Evolutionary conservation across 306 rosid species (phyloP).

Genomic region (Parietaria judaica): DNA sequence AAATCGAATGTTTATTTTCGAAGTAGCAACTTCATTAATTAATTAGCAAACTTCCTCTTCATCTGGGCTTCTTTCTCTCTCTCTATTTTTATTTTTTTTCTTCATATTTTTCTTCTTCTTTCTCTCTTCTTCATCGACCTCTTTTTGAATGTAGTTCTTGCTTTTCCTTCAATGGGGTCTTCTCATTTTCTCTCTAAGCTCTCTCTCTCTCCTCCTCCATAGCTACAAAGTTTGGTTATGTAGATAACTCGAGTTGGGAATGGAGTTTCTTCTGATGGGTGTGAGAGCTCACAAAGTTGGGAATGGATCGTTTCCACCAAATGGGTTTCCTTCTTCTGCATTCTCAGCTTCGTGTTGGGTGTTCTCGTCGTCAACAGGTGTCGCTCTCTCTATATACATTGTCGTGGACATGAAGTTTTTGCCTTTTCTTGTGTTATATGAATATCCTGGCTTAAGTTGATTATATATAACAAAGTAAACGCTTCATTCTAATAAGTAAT

Average conservation of each 20-base stretch:
- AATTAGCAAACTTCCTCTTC: conserved; percentile 8
- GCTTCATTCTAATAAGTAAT: too few relatives aligned
- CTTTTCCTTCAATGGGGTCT: too few relatives aligned
- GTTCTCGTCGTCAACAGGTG: conserved; percentile 51
- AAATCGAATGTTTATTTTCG: not conserved
- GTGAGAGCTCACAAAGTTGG: conserved; percentile 42
- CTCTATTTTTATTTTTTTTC: too few relatives aligned
- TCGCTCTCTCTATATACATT: conserved; percentile 18
- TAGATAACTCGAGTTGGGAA: conserved; percentile 39
- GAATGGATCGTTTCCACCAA: conserved; percentile 48
- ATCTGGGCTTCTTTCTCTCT: conserved; percentile 1
- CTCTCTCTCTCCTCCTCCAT: not conserved
- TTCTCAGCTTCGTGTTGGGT: conserved; percentile 55
- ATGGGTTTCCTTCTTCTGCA: conserved; percentile 51
- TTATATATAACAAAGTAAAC: too few relatives aligned
- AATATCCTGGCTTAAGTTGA: too few relatives aligned
- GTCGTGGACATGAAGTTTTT: too few relatives aligned
- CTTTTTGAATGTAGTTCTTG: not conserved
- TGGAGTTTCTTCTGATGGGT: conserved; percentile 64
- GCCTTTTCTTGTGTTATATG: too few relatives aligned
- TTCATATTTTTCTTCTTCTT: too few relatives aligned
- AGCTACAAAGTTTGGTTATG: conserved; percentile 27
- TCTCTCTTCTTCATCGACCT: too few relatives aligned
- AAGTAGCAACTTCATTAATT: not conserved
- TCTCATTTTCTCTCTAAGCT: too few relatives aligned